Evolutionary conservation across 2,329 filamentous ascomycete genomes (phyloP).

Genomic region (Xylariaceae sp.): DNA sequence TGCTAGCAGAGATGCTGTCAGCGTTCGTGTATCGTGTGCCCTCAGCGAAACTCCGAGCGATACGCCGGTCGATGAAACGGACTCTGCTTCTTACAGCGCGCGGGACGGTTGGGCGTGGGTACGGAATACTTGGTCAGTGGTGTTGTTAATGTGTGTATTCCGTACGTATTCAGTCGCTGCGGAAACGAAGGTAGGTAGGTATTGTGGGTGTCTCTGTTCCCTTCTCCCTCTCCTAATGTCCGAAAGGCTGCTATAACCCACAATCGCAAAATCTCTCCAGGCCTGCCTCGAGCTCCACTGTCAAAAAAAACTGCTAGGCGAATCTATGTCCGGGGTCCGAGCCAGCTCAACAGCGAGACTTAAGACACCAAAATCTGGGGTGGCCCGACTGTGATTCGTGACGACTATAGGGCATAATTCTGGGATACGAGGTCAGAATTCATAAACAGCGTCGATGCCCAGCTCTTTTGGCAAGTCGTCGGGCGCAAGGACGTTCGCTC

Average conservation of each 20-base stretch:
- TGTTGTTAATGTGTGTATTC: not conserved
- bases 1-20: not conserved
- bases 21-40: not conserved
- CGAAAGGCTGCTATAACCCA: not conserved
- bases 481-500: slow-evolving; percentile 2
- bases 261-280: slow-evolving; percentile 1
- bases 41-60: not conserved
- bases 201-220: slow-evolving; percentile 1
- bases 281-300: not conserved
- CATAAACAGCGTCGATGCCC: not conserved
- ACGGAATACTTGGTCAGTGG: not conserved
- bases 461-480: not conserved
- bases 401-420: slow-evolving; percentile 13
- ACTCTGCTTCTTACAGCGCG: not conserved
- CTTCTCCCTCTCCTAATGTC: not conserved
- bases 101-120: not conserved
- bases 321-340: slow-evolving; percentile 1
- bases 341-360: slow-evolving; percentile 2
- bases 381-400: slow-evolving; percentile 7
- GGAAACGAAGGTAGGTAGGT: not conserved
- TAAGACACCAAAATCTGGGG: slow-evolving; percentile 1
- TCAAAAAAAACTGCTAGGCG: not conserved
- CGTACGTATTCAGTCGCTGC: not conserved
- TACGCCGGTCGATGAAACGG: not conserved
- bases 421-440: not conserved